Evolutionary conservation across 1,139 yeast species (phyloP).

Genomic region (Nakaseomyces glabratus): DNA sequence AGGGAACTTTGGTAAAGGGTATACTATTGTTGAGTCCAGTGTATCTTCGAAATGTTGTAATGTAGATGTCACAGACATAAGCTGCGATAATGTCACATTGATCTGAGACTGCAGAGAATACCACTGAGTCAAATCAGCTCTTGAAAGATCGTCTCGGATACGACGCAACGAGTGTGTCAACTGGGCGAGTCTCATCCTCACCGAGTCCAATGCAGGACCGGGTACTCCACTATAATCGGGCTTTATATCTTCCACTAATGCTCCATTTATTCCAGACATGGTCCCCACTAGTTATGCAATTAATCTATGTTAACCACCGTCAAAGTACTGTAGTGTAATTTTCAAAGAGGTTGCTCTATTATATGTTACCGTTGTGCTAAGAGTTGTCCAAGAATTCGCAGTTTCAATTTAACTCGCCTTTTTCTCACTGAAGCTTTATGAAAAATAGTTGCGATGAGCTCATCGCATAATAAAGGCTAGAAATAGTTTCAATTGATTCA

Average conservation of each 20-base stretch:
- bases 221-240: constrained; percentile 40
- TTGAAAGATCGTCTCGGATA: constrained; percentile 37
- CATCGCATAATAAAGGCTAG: too few species aligned
- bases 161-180: constrained; percentile 40
- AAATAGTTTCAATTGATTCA: too few species aligned
- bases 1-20: constrained; percentile 78
- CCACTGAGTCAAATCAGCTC: constrained; percentile 33
- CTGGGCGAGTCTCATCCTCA: constrained; percentile 52
- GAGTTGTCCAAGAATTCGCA: too few species aligned
- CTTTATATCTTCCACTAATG: constrained; percentile 17
- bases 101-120: constrained; percentile 65
- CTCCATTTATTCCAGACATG: too few species aligned
- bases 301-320: too few species aligned
- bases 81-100: constrained; percentile 72
- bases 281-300: too few species aligned
- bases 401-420: too few species aligned
- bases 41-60: constrained; percentile 52
- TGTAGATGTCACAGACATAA: constrained; percentile 62
- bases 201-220: constrained; percentile 49
- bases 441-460: too few species aligned
- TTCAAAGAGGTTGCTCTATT: too few species aligned
- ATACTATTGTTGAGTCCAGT: constrained; percentile 61
- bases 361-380: too few species aligned
- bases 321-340: too few species aligned
- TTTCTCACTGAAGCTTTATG: too few species aligned